These are phyloP conservation scores for Seiridium cupressi DNA, from an alignment of 2,329 filamentous ascomycete genomes.

Conservation along the genomic window DNA sequence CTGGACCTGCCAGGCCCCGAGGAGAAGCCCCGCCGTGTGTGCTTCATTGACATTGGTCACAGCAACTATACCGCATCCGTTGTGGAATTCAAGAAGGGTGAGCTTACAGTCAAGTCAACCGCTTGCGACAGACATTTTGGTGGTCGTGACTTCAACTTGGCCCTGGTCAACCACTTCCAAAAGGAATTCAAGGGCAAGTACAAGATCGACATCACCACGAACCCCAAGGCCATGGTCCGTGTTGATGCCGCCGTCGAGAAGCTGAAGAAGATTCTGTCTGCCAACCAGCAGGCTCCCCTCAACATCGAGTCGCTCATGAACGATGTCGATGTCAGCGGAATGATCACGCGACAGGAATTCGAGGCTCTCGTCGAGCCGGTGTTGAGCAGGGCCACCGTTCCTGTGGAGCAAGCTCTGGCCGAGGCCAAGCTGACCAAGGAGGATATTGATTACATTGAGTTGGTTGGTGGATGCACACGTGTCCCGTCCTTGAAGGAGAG, in stretches of 20 bases:
- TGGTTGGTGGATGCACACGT: constrained; percentile 93
- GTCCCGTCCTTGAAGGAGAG: constrained; percentile 88
- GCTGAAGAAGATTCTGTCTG: constrained; percentile 96
- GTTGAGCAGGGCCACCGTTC: constrained; percentile 67
- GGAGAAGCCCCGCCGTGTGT: constrained; percentile 87
- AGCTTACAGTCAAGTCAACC: constrained; percentile 89
- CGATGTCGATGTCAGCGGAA: constrained; percentile 83
- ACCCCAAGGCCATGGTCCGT: constrained; percentile 86
- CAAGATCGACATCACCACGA: constrained; percentile 91
- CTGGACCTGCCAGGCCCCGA: constrained; percentile 80
- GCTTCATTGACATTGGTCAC: constrained; percentile 93
- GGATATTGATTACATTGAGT: constrained; percentile 90
- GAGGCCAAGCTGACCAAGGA: constrained; percentile 88
- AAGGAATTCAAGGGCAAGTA: constrained; percentile 97
- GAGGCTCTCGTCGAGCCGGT: constrained; percentile 88
- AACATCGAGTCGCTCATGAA: constrained; percentile 99
- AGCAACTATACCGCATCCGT: constrained; percentile 93
- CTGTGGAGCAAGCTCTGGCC: constrained; percentile 88
- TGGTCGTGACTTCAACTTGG: constrained; percentile 95
- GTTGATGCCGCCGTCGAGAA: constrained; percentile 90
- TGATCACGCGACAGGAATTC: constrained; percentile 92
- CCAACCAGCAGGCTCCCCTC: constrained; percentile 87
- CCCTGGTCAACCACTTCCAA: constrained; percentile 89
- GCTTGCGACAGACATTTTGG: constrained; percentile 95
- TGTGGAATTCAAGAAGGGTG: constrained; percentile 96